Evolutionary conservation across 2,329 filamentous ascomycete genomes (phyloP).

Genomic region (Lizonia empirigonia): DNA sequence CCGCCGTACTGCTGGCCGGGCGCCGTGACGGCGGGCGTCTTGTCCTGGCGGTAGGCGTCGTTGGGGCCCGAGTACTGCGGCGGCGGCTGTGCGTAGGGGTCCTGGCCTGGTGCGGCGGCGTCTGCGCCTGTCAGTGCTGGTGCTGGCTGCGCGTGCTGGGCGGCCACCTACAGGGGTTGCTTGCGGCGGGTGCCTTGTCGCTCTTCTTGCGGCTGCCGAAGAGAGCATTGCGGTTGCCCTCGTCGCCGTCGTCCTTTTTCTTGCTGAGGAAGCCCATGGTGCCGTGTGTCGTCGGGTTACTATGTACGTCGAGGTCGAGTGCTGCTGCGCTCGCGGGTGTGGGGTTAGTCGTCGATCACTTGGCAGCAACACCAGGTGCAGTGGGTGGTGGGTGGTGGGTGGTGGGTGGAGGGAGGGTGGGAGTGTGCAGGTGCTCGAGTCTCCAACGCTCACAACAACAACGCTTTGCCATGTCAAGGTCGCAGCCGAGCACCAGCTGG

Average conservation of each 20-base stretch:
- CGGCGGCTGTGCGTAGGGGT: conserved; percentile 59
- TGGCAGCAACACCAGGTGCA: conserved; percentile 9
- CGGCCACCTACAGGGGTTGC: conserved; percentile 16
- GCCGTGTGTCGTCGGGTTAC: too few species aligned
- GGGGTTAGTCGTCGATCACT: conserved; percentile 18
- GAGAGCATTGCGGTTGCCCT: conserved; percentile 62
- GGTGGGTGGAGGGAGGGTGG: too few species aligned
- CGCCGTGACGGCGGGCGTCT: conserved; percentile 50
- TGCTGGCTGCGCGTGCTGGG: conserved; percentile 50
- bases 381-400: neutral
- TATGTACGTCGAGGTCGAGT: too few species aligned
- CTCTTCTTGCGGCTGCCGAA: conserved; percentile 59
- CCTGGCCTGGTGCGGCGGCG: conserved; percentile 52
- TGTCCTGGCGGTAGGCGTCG: conserved; percentile 49
- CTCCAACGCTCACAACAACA: too few species aligned
- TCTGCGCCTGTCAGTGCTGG: conserved; percentile 17
- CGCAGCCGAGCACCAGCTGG: conserved; percentile 17
- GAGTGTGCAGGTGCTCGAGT: too few species aligned
- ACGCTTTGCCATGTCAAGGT: conserved; percentile 13
- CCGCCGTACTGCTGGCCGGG: conserved; percentile 54
- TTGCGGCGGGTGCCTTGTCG: conserved; percentile 45
- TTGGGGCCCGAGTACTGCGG: conserved; percentile 47
- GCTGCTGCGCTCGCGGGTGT: conserved; percentile 9
- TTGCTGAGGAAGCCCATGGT: conserved; percentile 59
- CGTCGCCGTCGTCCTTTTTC: conserved; percentile 60